A percentile compares a stretch with the other conserved stretches of the same genome.
Evolutionary conservation across 768 basidiomycete species (phyloP).

Genomic region (Leccinum uliginosum): DNA sequence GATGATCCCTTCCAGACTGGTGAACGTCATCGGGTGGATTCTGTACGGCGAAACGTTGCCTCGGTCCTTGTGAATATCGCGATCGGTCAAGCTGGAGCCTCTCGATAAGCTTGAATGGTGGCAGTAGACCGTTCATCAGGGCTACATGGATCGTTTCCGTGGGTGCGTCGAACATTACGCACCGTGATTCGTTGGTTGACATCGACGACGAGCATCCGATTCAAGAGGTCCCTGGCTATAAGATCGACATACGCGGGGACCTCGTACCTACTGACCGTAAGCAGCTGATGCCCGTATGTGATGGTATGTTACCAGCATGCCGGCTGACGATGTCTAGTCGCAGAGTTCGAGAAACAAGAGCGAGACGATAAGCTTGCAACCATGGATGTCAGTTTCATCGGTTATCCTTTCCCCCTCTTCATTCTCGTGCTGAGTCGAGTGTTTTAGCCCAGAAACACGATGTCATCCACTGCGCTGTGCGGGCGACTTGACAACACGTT

Average conservation of each 20-base stretch:
- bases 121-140: slow-evolving; percentile 6
- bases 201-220: slow-evolving; percentile 86
- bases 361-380: slow-evolving; percentile 74
- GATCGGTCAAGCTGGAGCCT: slow-evolving; percentile 19
- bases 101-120: slow-evolving; percentile 22
- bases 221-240: slow-evolving; percentile 79
- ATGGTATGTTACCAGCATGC: neutral
- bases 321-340: slow-evolving; percentile 42
- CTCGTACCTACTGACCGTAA: slow-evolving; percentile 83
- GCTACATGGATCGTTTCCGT: slow-evolving; percentile 15
- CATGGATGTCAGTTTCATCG: slow-evolving; percentile 60
- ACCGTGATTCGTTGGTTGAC: slow-evolving; percentile 78
- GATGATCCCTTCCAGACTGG: slow-evolving; percentile 8
- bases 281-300: slow-evolving; percentile 29
- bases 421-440: neutral
- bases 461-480: slow-evolving; percentile 65
- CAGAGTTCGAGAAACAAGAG: slow-evolving; percentile 80
- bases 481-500: slow-evolving; percentile 70
- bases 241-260: slow-evolving; percentile 79
- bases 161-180: too few species aligned
- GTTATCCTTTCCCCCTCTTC: neutral
- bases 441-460: slow-evolving; percentile 59
- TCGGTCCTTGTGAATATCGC: slow-evolving; percentile 8
- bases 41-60: slow-evolving; percentile 9
- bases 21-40: slow-evolving; percentile 13